phyloP scores from a whole-genome alignment of 148 eudicot species.

The Rhododendron molle region DNA sequence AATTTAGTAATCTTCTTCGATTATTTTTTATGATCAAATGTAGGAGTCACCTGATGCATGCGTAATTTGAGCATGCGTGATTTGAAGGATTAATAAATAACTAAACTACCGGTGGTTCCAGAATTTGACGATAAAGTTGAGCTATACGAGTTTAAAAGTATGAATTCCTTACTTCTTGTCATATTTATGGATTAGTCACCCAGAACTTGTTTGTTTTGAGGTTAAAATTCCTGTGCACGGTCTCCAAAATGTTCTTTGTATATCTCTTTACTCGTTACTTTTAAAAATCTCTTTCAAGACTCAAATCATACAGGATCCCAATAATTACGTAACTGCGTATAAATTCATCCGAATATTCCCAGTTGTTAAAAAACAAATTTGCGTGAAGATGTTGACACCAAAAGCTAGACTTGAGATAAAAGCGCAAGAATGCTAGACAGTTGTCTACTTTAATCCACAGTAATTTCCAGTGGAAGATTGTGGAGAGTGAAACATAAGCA shows the following conservation, averaged over 20 bases:
- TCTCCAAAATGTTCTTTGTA: too few relatives aligned
- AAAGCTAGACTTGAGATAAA: not conserved
- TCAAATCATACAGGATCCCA: too few relatives aligned
- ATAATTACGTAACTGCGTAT: too few relatives aligned
- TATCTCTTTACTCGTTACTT: too few relatives aligned
- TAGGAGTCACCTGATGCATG: not conserved
- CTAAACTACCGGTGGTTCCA: not conserved
- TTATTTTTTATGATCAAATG: not conserved
- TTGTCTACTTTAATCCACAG: not conserved
- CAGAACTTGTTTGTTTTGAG: too few relatives aligned
- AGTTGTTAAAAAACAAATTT: too few relatives aligned
- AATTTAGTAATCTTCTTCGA: not conserved
- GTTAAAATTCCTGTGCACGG: too few relatives aligned
- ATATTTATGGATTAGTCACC: not conserved
- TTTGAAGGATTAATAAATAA: not conserved
- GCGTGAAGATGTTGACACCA: too few relatives aligned
- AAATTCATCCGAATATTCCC: too few relatives aligned
- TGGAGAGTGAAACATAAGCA: not conserved
- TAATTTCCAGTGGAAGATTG: not conserved
- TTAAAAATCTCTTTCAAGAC: too few relatives aligned
- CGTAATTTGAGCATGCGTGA: not conserved
- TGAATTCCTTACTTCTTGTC: not conserved
- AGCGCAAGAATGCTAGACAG: not conserved
- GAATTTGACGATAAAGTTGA: not conserved
- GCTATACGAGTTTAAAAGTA: not conserved